phyloP scores from a whole-genome alignment of 306 rosid species.

The Glycine tomentella region DNA sequence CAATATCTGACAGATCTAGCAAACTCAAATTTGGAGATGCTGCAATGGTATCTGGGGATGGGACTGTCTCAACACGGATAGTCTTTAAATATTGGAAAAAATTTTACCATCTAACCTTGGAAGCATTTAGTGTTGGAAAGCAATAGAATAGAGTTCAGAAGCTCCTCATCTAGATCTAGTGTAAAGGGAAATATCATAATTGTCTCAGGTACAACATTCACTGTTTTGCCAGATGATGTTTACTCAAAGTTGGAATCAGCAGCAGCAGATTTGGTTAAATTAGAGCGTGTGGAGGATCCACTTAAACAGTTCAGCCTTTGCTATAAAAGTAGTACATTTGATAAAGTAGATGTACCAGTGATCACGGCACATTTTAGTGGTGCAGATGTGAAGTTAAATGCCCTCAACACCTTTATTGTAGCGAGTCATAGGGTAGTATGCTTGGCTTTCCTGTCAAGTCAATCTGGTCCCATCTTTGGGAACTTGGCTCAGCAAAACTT shows the following conservation, averaged over 20 bases:
- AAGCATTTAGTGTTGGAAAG: conserved; percentile 34
- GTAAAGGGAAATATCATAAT: conserved; percentile 45
- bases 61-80: conserved; percentile 39
- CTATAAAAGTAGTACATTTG: neutral
- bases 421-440: conserved; percentile 42
- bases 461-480: conserved; percentile 45
- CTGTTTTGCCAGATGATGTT: conserved; percentile 35
- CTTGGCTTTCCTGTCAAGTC: conserved; percentile 40
- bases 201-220: conserved; percentile 55
- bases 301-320: conserved; percentile 7
- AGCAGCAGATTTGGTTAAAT: neutral
- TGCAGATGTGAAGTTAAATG: conserved; percentile 48
- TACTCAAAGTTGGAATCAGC: conserved; percentile 43
- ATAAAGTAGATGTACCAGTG: neutral
- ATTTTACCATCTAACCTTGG: conserved; percentile 26
- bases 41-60: conserved; percentile 41
- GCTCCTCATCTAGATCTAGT: neutral
- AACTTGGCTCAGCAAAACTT: conserved; percentile 61
- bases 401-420: conserved; percentile 47
- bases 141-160: neutral
- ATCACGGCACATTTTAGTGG: conserved; percentile 55
- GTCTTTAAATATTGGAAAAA: neutral
- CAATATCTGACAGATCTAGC: neutral
- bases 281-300: conserved; percentile 27
- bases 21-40: conserved; percentile 43